Conservation (phyloP, 1,284 basidiomycete genomes). For the Inonotus hispidus region DNA sequence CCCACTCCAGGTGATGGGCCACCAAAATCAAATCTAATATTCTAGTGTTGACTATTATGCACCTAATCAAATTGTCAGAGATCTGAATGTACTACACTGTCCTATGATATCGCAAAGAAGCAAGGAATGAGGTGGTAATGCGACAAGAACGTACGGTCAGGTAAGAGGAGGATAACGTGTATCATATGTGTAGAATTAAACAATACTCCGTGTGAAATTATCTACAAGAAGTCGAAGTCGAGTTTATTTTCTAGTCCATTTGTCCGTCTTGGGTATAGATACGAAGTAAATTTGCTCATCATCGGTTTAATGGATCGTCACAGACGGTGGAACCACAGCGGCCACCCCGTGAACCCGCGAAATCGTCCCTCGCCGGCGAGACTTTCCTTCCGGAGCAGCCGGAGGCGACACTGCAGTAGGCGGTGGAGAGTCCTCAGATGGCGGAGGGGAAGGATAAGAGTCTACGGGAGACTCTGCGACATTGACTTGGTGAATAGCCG, state of each 20-base stretch:
- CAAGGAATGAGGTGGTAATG: neutral
- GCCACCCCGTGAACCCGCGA: neutral
- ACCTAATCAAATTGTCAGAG: neutral
- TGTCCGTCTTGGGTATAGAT: neutral
- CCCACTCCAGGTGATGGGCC: neutral
- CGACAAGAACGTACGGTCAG: no score
- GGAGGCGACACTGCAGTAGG: constrained; percentile 15
- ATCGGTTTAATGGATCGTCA: neutral
- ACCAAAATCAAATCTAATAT: neutral
- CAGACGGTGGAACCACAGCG: neutral
- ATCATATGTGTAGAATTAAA: neutral
- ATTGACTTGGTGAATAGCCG: constrained; percentile 17
- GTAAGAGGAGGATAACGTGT: neutral
- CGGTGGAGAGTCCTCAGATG: constrained; percentile 66
- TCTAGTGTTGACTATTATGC: neutral
- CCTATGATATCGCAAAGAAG: neutral
- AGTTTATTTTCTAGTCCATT: neutral
- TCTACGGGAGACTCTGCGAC: constrained; percentile 37
- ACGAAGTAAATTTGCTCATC: neutral
- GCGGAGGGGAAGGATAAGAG: constrained; percentile 73
- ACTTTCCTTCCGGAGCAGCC: constrained; percentile 4
- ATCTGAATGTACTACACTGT: neutral
- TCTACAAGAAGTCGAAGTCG: neutral
- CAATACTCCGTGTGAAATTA: neutral
- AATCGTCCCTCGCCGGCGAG: constrained; percentile 6